A percentile compares a stretch with the other conserved stretches of the same genome.
Evolutionary conservation across 202 grass and related monocot species (phyloP).

Genomic region (Dendrocalamus latiflorus): DNA sequence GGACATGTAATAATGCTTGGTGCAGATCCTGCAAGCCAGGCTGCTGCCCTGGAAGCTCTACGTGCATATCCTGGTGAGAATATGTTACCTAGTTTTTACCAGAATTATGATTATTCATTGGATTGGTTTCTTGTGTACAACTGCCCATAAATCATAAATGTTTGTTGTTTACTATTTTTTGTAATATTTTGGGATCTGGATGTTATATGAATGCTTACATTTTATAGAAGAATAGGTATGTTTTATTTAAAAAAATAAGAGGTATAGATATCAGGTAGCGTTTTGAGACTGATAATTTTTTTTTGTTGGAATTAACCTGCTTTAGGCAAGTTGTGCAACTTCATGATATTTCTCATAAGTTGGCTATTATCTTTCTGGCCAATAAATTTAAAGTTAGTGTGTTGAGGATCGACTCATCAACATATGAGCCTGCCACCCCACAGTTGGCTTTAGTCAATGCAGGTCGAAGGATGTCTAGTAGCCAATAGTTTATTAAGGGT

Average conservation of each 20-base stretch:
- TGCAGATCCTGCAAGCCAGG: conserved; percentile 56
- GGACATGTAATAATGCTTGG: conserved; percentile 97
- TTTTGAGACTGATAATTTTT: too few relatives aligned
- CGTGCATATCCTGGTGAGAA: conserved; percentile 77
- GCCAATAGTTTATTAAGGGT: too few relatives aligned
- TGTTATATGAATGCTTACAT: background rate
- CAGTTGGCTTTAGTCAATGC: too few relatives aligned
- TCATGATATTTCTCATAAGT: too few relatives aligned
- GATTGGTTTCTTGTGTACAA: background rate
- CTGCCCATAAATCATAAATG: too few relatives aligned
- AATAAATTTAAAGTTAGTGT: too few relatives aligned
- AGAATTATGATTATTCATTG: background rate
- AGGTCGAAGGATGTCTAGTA: too few relatives aligned
- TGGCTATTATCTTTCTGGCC: too few relatives aligned
- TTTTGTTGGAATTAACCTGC: too few relatives aligned
- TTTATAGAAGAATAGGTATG: background rate
- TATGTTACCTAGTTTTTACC: background rate
- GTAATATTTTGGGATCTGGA: background rate
- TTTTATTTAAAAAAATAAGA: background rate
- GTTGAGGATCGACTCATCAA: too few relatives aligned
- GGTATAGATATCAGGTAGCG: background rate
- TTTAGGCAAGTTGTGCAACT: too few relatives aligned
- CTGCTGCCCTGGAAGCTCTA: conserved; percentile 58
- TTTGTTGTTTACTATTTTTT: background rate
- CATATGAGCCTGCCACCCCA: too few relatives aligned